phyloP scores from a whole-genome alignment of 2,329 filamentous ascomycete genomes.

The Cytospora mali region DNA sequence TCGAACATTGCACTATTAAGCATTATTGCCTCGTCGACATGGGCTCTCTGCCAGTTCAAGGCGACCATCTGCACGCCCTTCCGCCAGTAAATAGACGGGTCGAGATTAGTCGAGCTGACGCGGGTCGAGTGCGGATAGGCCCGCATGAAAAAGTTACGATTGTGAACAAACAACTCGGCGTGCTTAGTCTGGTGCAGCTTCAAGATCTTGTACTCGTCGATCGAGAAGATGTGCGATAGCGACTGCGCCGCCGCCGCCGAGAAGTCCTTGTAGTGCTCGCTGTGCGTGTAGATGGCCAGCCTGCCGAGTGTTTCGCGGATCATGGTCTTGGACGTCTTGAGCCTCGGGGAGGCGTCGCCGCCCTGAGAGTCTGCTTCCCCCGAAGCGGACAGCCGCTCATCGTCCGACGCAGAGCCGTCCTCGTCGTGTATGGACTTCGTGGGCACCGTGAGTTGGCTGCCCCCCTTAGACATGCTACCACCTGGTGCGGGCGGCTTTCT shows the following conservation, averaged over 20 bases:
- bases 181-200: constrained; percentile 62
- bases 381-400: constrained; percentile 39
- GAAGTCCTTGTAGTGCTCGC: constrained; percentile 77
- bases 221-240: constrained; percentile 78
- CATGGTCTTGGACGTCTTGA: constrained; percentile 56
- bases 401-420: constrained; percentile 47
- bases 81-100: constrained; percentile 89
- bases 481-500: constrained; percentile 56
- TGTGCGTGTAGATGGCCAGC: constrained; percentile 84
- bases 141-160: constrained; percentile 84
- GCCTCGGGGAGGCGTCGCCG: constrained; percentile 32
- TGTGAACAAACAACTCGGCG: constrained; percentile 81
- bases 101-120: constrained; percentile 89
- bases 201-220: constrained; percentile 78
- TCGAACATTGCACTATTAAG: constrained; percentile 98
- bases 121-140: constrained; percentile 83
- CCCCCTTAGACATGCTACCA: constrained; percentile 25
- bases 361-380: constrained; percentile 21
- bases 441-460: constrained; percentile 38
- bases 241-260: constrained; percentile 63
- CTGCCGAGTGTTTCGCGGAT: constrained; percentile 73
- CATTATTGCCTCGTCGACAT: constrained; percentile 88
- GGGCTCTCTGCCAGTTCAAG: constrained; percentile 86
- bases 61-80: constrained; percentile 97
- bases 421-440: constrained; percentile 41